A percentile compares a stretch with the other conserved stretches of the same genome.
These are phyloP conservation scores for Phoma herbarum DNA, from an alignment of 2,329 filamentous ascomycete species.

Conservation along the genomic window DNA sequence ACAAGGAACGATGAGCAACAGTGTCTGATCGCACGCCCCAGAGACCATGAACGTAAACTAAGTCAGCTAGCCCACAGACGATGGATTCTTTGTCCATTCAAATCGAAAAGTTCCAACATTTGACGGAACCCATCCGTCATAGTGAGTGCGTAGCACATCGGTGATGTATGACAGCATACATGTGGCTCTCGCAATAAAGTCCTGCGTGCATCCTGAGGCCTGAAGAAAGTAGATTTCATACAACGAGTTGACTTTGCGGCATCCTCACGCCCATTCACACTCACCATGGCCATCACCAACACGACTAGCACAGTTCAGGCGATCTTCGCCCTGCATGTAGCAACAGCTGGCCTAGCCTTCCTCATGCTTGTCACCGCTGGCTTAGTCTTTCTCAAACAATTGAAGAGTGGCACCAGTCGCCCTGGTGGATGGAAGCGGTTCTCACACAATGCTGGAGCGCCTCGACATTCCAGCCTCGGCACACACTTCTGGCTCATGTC, in stretches of 20 bases:
- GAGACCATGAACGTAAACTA: constrained; percentile 3
- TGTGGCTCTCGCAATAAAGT: constrained; percentile 10
- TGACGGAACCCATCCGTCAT: constrained; percentile 16
- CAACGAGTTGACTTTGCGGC: constrained; percentile 7
- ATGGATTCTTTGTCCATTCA: constrained; percentile 6
- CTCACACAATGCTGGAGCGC: constrained; percentile 1
- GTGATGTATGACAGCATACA: constrained; percentile 18
- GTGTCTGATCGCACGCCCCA: not conserved
- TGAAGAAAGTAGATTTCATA: not conserved
- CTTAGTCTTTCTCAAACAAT: constrained; percentile 22
- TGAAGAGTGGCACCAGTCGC: constrained; percentile 23
- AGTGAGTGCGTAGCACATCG: constrained; percentile 8
- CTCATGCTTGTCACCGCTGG: constrained; percentile 22
- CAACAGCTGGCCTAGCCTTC: constrained; percentile 24
- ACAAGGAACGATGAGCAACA: constrained; percentile 1
- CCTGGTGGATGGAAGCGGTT: constrained; percentile 21
- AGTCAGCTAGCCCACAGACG: not conserved
- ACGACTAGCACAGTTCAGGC: constrained; percentile 27
- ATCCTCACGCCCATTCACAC: not conserved
- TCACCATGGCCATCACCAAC: constrained; percentile 23
- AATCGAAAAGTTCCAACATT: constrained; percentile 1
- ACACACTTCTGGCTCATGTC: constrained; percentile 29
- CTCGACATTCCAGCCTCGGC: constrained; percentile 21
- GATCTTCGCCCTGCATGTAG: constrained; percentile 30
- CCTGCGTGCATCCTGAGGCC: not conserved